Evolutionary conservation across 768 basidiomycete species (phyloP), one percentile per base, ranked within the genome.

Genomic region (Podaxis sp.): DNA sequence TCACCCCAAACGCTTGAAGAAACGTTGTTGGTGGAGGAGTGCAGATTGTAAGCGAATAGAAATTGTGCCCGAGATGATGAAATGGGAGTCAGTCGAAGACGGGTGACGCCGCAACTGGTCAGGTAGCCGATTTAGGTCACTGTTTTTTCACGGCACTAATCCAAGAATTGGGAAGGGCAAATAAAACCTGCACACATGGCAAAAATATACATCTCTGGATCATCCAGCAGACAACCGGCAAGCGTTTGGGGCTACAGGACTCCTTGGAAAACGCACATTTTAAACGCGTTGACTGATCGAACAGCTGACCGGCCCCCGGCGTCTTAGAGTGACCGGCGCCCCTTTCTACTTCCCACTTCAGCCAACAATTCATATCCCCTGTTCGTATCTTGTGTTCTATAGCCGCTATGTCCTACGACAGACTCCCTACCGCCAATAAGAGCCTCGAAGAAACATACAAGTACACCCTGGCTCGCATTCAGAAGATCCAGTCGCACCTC

Each of bases 401-500:
- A 36, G 22, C 68, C 29, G 66, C 43, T 52, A 77, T 78, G 76
- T 72, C 76, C 19, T 80, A 82, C 68, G 71, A 69, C 64, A 79
- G 77, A 63, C 68, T 74, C 27, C 69, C 68, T 27, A 58, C 63
- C 27, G 60, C 70, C 37, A 56, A 67, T 25, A 73, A 73, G 59
- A 73, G 64, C 55, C 51, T 72, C n/a, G 81, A 85, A 55, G 85
- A 88, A 27, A 80, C 84, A 65, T 78, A 84, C 68, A 77, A 82
- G 65, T 79, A 79, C 50, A 90, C 92, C 13, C 72, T 82, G n/a
- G 79, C 84, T 5, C 85, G 93, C 22, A 79, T 94, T 24, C 73
- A 84, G 56, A 82, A 82, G 67, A 85, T 94, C 59, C 86, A 88
- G 71, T 78, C 82, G 0, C 93, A 94, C 63, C 79, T 94, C 40